Percentiles rank a stretch among this genome's conserved stretches.
phyloP scores from a whole-genome alignment of 108 stramenopile species.

The Cyclotella baltica region DNA sequence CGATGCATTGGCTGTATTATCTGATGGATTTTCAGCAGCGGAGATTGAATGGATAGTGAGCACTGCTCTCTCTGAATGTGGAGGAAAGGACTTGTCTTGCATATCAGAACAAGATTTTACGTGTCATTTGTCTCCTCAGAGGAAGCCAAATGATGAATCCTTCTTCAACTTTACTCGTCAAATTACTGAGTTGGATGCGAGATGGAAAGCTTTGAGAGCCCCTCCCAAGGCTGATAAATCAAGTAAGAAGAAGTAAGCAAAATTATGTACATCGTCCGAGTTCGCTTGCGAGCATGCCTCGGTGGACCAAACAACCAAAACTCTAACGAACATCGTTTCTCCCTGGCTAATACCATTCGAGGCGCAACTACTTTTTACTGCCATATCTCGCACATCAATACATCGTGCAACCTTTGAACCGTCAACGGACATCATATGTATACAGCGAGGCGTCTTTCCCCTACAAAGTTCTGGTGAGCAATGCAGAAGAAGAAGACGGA shows the following conservation, averaged over 20 bases:
- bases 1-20: constrained; percentile 68
- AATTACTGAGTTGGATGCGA: constrained; percentile 62
- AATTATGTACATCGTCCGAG: too few relatives aligned
- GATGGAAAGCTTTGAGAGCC: constrained; percentile 56
- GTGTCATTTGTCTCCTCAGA: constrained; percentile 20
- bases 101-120: constrained; percentile 60
- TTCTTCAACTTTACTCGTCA: constrained; percentile 65
- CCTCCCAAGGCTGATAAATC: constrained; percentile 36
- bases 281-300: too few relatives aligned
- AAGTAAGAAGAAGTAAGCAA: constrained; percentile 45
- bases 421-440: too few relatives aligned
- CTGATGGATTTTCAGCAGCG: constrained; percentile 79
- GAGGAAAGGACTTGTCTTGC: constrained; percentile 54
- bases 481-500: too few relatives aligned
- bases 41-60: constrained; percentile 57
- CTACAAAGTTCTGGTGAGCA: too few relatives aligned
- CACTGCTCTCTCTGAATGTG: constrained; percentile 57
- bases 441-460: too few relatives aligned
- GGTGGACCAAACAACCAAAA: too few relatives aligned
- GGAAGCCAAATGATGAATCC: constrained; percentile 24
- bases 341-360: too few relatives aligned
- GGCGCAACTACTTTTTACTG: too few relatives aligned
- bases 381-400: too few relatives aligned
- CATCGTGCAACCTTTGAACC: too few relatives aligned
- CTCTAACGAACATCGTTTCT: too few relatives aligned